Percentiles rank a stretch among this genome's conserved stretches.
phyloP scores from a whole-genome alignment of 2,329 filamentous ascomycete species.

The Aspergillus viridinutans region DNA sequence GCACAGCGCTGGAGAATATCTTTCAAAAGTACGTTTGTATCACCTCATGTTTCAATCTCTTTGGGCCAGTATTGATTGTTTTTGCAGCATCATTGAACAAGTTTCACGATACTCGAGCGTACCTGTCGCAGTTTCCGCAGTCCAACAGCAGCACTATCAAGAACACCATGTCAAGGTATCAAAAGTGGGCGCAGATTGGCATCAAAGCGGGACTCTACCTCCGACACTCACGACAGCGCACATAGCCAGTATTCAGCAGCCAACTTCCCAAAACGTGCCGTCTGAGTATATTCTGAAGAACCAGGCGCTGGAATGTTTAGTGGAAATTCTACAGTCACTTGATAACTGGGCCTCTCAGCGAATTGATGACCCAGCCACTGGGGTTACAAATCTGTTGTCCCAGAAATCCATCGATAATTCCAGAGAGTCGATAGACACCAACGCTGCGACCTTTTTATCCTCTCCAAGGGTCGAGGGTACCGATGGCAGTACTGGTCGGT shows the following conservation, averaged over 20 bases:
- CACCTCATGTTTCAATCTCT: background rate
- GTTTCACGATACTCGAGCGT: constrained; percentile 80
- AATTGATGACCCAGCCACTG: constrained; percentile 51
- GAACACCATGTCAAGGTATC: constrained; percentile 65
- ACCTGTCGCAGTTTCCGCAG: constrained; percentile 67
- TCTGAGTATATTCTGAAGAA: constrained; percentile 90
- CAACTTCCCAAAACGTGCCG: constrained; percentile 62
- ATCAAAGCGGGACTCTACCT: constrained; percentile 76
- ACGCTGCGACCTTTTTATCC: constrained; percentile 47
- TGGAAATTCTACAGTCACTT: constrained; percentile 82
- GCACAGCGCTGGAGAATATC: constrained; percentile 89
- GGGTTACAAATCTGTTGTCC: constrained; percentile 42
- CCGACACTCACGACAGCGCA: constrained; percentile 79
- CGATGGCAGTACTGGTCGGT: constrained; percentile 55
- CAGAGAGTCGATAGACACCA: constrained; percentile 72
- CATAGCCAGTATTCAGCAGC: constrained; percentile 53
- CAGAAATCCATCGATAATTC: constrained; percentile 56
- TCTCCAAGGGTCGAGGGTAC: constrained; percentile 56
- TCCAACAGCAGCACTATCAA: constrained; percentile 82
- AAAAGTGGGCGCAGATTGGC: constrained; percentile 69
- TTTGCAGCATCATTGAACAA: constrained; percentile 75
- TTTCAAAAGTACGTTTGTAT: constrained; percentile 61
- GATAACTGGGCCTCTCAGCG: constrained; percentile 86
- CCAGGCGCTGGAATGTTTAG: constrained; percentile 78
- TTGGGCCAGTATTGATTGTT: constrained; percentile 4